Conservation (phyloP, 2,329 filamentous ascomycete species). For the Hymenoscyphus linearis region DNA sequence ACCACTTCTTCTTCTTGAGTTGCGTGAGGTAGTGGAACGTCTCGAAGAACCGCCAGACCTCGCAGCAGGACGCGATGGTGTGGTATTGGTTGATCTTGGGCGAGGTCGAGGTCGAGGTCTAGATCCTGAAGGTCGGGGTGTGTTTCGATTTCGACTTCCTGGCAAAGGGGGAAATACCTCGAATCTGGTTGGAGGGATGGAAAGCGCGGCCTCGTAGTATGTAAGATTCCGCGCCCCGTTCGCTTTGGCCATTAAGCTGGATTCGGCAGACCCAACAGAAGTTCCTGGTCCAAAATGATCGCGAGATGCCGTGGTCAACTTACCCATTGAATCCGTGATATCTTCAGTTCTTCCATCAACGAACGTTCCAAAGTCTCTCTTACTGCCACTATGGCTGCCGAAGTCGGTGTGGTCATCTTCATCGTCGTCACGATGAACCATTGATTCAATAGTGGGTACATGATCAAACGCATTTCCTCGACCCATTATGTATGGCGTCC, state of each 20-base stretch:
- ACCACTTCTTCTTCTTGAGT: conserved; percentile 49
- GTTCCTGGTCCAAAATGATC: conserved; percentile 17
- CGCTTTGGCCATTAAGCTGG: conserved; percentile 16
- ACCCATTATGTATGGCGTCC: conserved; percentile 98
- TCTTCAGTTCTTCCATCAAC: conserved; percentile 24
- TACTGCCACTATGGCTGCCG: conserved; percentile 17
- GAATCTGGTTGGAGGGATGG: conserved; percentile 66
- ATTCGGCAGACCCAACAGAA: conserved; percentile 17
- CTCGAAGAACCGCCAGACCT: conserved; percentile 25
- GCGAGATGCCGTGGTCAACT: conserved; percentile 24
- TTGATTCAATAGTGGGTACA: conserved; percentile 73
- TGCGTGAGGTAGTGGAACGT: conserved; percentile 23
- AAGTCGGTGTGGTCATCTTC: conserved; percentile 21
- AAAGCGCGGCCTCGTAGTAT: conserved; percentile 27
- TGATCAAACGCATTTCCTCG: conserved; percentile 80
- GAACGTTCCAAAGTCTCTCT: conserved; percentile 24
- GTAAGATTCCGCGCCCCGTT: conserved; percentile 25
- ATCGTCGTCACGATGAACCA: conserved; percentile 68
- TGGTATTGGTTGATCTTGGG: conserved; percentile 20
- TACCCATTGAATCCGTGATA: conserved; percentile 27
- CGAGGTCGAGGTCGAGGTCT: conserved; percentile 19
- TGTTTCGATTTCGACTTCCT: conserved; percentile 39
- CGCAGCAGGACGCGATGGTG: conserved; percentile 18
- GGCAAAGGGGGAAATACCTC: conserved; percentile 71
- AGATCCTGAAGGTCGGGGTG: conserved; percentile 25